Base-by-base conservation (phyloP, 2,329 filamentous ascomycete genomes). In the Fusarium paranaense region DNA sequence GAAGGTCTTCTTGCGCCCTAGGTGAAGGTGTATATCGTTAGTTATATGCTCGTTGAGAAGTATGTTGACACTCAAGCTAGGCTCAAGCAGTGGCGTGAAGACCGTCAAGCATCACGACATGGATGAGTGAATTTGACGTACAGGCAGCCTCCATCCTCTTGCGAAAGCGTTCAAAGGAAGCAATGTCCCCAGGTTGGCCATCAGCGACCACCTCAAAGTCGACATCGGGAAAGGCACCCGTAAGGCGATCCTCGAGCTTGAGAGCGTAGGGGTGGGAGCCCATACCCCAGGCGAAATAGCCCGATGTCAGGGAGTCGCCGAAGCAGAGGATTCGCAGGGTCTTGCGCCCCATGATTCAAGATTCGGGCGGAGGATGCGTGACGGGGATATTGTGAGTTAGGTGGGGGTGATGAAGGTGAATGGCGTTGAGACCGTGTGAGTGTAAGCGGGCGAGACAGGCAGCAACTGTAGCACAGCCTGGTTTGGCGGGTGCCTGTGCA, bases 291-390 rank as follows among this genome's bases (percentile, higher is more conserved):
- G 72, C 62, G 33, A 84, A 83, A 79, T 84, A 91, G 47, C 91
- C 91, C 14, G 84, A 85, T 7, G 91, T 92, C 54, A 93, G 86
- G 42, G 89, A 91, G 85, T 92, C 86, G 80, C 90, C 90, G 80
- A 92, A 90, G 84, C 90, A 92, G 69, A 92, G 86, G 77, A 92
- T 87, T 76, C 86, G 85, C 32, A 90, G 83, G 33, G 82, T 80
- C 63, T 78, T 78, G 73, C 70, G 77, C 32, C 78, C 58, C 80
- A 82, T 82, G 60, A 22, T 64, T 64, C 57, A 9, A 27, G 22
- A 14, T 32, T 38, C 50, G 22, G 56, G 56, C 45, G 18, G 20
- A 58, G 50, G n/a, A 20, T 56, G 45, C n/a, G 40, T 37, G 58
- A 59, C 27, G 50, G 40, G 56, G 38, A 52, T 30, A 54, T 60